These are phyloP conservation scores for Zymoseptoria crescenta DNA, from an alignment of 2,329 filamentous ascomycete species.

Conservation along the genomic window DNA sequence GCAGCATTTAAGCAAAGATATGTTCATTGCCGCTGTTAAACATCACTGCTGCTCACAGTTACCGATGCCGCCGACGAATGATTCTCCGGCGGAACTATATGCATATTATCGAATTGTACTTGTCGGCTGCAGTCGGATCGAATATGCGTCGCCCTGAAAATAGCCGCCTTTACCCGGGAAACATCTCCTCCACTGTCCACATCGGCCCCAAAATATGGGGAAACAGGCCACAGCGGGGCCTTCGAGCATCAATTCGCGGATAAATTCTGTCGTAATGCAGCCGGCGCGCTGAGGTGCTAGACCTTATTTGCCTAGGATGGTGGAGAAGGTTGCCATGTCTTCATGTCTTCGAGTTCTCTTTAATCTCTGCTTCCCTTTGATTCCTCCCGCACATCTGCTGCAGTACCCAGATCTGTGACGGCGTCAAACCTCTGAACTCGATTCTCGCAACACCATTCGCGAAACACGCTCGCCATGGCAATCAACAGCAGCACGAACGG, in stretches of 20 bases:
- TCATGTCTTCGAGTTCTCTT: background rate
- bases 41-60: too few relatives aligned
- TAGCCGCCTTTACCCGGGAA: too few relatives aligned
- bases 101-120: too few relatives aligned
- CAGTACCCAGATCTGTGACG: background rate
- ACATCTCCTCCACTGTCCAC: too few relatives aligned
- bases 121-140: too few relatives aligned
- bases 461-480: background rate
- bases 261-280: background rate
- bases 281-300: background rate
- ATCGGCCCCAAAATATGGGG: background rate
- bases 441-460: background rate
- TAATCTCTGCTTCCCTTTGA: background rate
- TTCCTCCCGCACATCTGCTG: background rate
- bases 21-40: too few relatives aligned
- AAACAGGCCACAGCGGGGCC: too few relatives aligned
- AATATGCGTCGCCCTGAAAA: too few relatives aligned
- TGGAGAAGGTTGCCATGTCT: background rate
- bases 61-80: too few relatives aligned
- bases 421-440: background rate
- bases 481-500: background rate
- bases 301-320: background rate
- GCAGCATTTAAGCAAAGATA: too few relatives aligned
- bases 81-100: too few relatives aligned
- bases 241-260: background rate